Evolutionary conservation across 768 basidiomycete species (phyloP).

Genomic region (Suillus clintonianus): DNA sequence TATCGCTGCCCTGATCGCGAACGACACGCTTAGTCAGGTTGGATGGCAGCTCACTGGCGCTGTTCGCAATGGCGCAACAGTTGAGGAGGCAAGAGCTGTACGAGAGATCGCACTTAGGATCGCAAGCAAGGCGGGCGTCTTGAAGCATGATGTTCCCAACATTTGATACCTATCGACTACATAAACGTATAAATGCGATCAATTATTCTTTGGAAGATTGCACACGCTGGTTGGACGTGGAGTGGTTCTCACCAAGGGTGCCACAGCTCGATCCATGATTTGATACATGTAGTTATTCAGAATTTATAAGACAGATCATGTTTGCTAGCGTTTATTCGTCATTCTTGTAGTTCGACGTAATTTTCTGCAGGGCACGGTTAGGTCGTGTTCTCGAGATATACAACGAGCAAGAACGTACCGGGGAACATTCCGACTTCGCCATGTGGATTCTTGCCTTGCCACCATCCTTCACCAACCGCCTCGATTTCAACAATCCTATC

Average conservation of each 20-base stretch:
- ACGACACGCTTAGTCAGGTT: conserved; percentile 62
- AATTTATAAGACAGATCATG: neutral
- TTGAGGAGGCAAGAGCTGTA: conserved; percentile 54
- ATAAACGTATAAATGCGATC: neutral
- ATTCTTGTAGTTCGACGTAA: conserved; percentile 7
- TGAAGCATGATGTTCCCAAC: conserved; percentile 56
- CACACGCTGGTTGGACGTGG: neutral
- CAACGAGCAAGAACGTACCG: conserved; percentile 43
- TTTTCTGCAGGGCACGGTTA: neutral
- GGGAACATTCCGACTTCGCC: conserved; percentile 75
- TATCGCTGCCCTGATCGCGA: conserved; percentile 60
- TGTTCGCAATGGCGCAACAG: conserved; percentile 51
- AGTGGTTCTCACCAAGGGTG: neutral
- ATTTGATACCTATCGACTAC: conserved; percentile 14
- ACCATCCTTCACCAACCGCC: conserved; percentile 87
- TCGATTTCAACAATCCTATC: conserved; percentile 80
- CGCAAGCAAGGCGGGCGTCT: conserved; percentile 49
- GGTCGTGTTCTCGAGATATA: neutral
- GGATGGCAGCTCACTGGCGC: conserved; percentile 65
- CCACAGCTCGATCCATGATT: neutral
- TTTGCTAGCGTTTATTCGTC: neutral
- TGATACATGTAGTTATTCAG: neutral
- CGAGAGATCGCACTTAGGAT: conserved; percentile 57
- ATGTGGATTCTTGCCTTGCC: conserved; percentile 63
- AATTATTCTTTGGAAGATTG: neutral